These are phyloP conservation scores for Herpetospermum pedunculosum DNA, from an alignment of 306 rosid species.

Conservation along the genomic window DNA sequence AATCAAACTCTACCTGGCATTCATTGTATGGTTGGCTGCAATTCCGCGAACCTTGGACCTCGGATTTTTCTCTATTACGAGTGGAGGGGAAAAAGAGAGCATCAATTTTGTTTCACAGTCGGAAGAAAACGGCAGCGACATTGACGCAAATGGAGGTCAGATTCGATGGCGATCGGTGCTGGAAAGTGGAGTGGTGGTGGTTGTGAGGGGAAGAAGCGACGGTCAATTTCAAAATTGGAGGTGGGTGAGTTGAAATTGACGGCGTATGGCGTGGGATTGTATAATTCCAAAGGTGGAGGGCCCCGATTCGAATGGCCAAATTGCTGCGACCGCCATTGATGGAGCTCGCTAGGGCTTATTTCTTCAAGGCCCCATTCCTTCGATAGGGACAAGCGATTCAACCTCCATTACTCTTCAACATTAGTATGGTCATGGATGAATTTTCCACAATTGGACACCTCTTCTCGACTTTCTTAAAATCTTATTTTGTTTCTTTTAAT, in stretches of 20 bases:
- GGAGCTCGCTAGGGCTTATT: not conserved
- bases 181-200: not conserved
- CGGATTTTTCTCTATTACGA: not conserved
- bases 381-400: not conserved
- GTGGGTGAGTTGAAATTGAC: not conserved
- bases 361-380: not conserved
- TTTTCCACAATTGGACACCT: not conserved
- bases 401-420: not conserved
- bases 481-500: no score
- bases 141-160: not conserved
- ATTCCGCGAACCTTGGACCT: constrained; percentile 8
- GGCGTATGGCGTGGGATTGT: not conserved
- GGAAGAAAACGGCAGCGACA: not conserved
- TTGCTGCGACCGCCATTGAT: constrained; percentile 2
- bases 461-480: not conserved
- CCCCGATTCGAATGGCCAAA: not conserved
- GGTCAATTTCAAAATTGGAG: not conserved
- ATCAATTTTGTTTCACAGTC: not conserved
- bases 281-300: not conserved
- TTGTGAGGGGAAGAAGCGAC: not conserved
- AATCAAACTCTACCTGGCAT: not conserved
- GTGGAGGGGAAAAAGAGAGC: not conserved
- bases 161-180: not conserved
- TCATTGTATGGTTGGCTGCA: not conserved
- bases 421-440: not conserved